Conservation (phyloP, 208 protist species). For the Trypanosoma scelopori region DNA sequence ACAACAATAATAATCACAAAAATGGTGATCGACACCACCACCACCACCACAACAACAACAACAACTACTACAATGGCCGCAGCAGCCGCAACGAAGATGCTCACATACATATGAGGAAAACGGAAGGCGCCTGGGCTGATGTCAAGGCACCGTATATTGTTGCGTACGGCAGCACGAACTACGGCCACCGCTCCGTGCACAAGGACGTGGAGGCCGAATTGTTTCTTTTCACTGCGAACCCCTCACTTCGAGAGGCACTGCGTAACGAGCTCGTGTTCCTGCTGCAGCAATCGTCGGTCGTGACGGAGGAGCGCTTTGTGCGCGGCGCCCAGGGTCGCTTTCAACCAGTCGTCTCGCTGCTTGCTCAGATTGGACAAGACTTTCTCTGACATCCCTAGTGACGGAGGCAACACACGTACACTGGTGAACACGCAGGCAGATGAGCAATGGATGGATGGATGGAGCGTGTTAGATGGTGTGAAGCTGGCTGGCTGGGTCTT, state of each 20-base stretch:
- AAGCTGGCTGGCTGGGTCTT: too few relatives aligned
- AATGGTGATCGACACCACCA: slow-evolving; percentile 4
- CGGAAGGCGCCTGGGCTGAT: neutral
- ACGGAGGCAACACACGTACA: too few relatives aligned
- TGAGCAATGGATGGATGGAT: slow-evolving; percentile 1
- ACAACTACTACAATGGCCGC: too few relatives aligned
- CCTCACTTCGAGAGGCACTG: slow-evolving; percentile 45
- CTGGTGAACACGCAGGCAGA: neutral
- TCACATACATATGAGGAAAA: neutral
- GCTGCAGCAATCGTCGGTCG: slow-evolving; percentile 44
- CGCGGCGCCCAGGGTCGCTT: slow-evolving; percentile 55
- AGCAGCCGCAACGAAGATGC: too few relatives aligned
- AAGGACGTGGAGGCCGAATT: slow-evolving; percentile 82
- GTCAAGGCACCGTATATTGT: slow-evolving; percentile 56
- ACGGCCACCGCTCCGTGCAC: slow-evolving; percentile 81
- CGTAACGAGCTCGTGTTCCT: slow-evolving; percentile 64
- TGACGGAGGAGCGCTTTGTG: slow-evolving; percentile 58
- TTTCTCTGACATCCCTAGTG: slow-evolving; percentile 45
- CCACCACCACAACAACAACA: too few relatives aligned
- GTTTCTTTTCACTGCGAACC: slow-evolving; percentile 64
- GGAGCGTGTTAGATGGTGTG: too few relatives aligned
- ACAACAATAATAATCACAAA: neutral
- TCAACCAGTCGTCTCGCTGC: slow-evolving; percentile 71
- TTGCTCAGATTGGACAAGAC: slow-evolving; percentile 72
- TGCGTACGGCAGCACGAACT: slow-evolving; percentile 88